Conservation (phyloP, 2,329 filamentous ascomycete genomes). For the Aspergillus ochraceoroseus region DNA sequence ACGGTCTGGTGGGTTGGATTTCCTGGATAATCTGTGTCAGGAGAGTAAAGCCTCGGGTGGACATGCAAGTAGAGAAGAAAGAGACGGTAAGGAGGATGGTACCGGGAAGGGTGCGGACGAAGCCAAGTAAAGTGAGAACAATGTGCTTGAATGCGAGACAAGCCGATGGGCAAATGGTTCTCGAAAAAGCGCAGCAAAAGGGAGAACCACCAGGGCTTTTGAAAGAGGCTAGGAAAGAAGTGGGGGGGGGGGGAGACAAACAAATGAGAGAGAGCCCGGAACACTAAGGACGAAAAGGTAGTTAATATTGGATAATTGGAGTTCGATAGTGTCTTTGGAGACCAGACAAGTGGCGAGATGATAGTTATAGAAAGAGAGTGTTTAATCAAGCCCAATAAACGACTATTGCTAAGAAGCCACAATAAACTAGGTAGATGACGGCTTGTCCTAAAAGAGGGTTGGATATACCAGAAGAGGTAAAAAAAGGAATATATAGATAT, state of each 20-base stretch:
- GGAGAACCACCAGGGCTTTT: slow-evolving; percentile 1
- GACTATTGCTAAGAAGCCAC: slow-evolving; percentile 9
- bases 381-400: slow-evolving; percentile 4
- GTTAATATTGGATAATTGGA: slow-evolving; percentile 5
- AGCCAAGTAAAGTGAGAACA: neutral
- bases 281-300: slow-evolving; percentile 5
- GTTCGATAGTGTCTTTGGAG: slow-evolving; percentile 7
- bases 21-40: too few relatives aligned
- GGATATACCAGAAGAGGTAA: neutral
- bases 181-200: slow-evolving; percentile 1
- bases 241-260: slow-evolving; percentile 8
- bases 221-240: slow-evolving; percentile 2
- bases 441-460: neutral
- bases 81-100: neutral
- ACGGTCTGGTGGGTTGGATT: too few relatives aligned
- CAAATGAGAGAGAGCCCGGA: slow-evolving; percentile 7
- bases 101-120: neutral
- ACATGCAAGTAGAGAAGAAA: neutral
- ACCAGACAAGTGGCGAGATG: slow-evolving; percentile 1
- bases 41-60: too few relatives aligned
- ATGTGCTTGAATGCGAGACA: neutral
- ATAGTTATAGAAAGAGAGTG: slow-evolving; percentile 1
- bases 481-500: neutral
- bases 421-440: slow-evolving; percentile 9
- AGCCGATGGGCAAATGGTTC: neutral